These are phyloP conservation scores for Dentipellis fragilis DNA, from an alignment of 768 basidiomycete genomes.

Conservation along the genomic window DNA sequence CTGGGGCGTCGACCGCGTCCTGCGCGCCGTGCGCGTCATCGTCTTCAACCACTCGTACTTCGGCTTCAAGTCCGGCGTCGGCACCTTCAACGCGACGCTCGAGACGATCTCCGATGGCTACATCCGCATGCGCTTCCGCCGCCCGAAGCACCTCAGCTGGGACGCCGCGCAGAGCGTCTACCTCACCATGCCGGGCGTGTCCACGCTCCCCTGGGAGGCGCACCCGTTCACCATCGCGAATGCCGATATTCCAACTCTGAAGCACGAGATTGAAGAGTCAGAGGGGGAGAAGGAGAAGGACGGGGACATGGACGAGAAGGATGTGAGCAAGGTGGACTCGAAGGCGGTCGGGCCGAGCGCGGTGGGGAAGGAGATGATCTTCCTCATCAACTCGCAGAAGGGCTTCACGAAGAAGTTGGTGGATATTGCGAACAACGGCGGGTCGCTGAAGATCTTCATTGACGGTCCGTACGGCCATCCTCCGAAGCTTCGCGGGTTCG, in stretches of 20 bases:
- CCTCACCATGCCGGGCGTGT: conserved; percentile 38
- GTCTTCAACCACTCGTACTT: conserved; percentile 34
- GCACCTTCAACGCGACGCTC: conserved; percentile 25
- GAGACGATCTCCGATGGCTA: conserved; percentile 36
- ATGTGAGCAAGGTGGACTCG: no score
- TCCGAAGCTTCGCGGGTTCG: conserved; percentile 30
- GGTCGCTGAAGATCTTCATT: conserved; percentile 34
- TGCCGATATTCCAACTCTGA: conserved; percentile 5
- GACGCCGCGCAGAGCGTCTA: conserved; percentile 45
- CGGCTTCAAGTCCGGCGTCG: conserved; percentile 16
- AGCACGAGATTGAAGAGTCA: no score
- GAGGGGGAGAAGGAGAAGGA: conserved; percentile 5
- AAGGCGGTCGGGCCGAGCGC: not conserved
- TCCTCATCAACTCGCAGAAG: conserved; percentile 49
- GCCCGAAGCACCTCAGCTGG: conserved; percentile 40
- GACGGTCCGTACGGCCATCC: conserved; percentile 51
- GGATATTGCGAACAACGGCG: conserved; percentile 21
- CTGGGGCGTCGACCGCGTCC: conserved; percentile 44
- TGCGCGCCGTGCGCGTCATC: conserved; percentile 35
- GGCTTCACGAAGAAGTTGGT: conserved; percentile 49
- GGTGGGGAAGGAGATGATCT: conserved; percentile 35
- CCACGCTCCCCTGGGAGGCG: conserved; percentile 34
- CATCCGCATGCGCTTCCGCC: conserved; percentile 35
- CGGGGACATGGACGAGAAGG: no score
- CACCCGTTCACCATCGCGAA: conserved; percentile 57